Evolutionary conservation across 148 eudicot species (phyloP).

Genomic region (Persicaria maculosa): DNA sequence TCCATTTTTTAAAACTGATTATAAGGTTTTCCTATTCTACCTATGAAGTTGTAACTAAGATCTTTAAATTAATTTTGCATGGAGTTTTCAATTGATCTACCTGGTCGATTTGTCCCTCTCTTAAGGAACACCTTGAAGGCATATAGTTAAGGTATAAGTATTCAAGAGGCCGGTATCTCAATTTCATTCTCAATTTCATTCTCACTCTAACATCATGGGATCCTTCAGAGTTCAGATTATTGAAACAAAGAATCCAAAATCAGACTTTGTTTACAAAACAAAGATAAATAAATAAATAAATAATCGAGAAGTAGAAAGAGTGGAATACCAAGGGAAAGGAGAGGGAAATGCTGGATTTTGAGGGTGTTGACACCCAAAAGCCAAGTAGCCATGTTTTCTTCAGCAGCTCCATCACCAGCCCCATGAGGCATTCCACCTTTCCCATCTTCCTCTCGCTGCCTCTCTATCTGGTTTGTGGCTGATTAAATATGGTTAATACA

Average conservation of each 20-base stretch:
- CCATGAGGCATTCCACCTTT: slow-evolving; percentile 51
- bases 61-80: no score
- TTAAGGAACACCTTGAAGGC: no score
- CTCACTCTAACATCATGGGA: slow-evolving; percentile 80
- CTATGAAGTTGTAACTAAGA: no score
- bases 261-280: neutral
- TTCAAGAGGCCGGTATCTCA: no score
- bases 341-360: slow-evolving; percentile 79
- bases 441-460: slow-evolving; percentile 34
- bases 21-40: no score
- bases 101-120: no score
- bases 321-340: slow-evolving; percentile 72
- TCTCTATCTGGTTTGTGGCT: neutral
- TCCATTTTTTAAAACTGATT: no score
- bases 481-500: no score
- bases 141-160: no score
- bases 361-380: slow-evolving; percentile 62
- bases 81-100: no score
- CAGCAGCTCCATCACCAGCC: slow-evolving; percentile 29
- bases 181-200: no score
- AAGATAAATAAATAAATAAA: neutral
- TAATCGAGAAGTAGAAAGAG: neutral
- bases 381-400: slow-evolving; percentile 99
- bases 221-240: slow-evolving; percentile 33
- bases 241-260: neutral